Conservation (phyloP, 805 yeast species). For the Yamadazyma takamatsuzukensis region DNA sequence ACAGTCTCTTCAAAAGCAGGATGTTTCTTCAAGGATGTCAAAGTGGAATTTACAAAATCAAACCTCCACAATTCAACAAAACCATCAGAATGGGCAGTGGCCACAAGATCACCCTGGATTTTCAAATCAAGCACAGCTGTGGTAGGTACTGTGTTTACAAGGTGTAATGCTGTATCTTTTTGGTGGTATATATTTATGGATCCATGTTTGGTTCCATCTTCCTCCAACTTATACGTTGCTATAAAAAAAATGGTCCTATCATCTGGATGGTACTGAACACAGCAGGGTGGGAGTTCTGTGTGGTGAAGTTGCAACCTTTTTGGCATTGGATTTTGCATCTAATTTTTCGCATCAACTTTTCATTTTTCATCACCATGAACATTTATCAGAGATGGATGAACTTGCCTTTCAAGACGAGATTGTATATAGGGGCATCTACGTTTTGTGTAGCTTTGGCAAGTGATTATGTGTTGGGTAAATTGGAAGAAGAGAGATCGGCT, state of each 20-base stretch:
- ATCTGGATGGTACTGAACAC: conserved; percentile 56
- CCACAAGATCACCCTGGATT: conserved; percentile 54
- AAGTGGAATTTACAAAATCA: conserved; percentile 2
- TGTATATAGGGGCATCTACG: conserved; percentile 39
- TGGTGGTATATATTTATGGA: conserved; percentile 41
- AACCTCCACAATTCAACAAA: conserved; percentile 59
- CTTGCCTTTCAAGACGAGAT: conserved; percentile 37
- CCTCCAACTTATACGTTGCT: conserved; percentile 78
- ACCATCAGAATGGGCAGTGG: conserved; percentile 82
- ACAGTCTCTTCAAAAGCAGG: conserved; percentile 26
- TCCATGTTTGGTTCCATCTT: conserved; percentile 62
- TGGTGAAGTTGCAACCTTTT: conserved; percentile 10
- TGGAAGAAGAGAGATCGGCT: conserved; percentile 34
- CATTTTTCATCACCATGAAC: conserved; percentile 10
- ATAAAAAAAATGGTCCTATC: conserved; percentile 49
- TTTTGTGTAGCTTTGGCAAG: conserved; percentile 37
- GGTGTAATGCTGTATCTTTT: conserved; percentile 5
- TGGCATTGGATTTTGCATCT: not conserved
- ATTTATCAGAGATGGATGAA: conserved; percentile 35
- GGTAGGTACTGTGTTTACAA: conserved; percentile 19
- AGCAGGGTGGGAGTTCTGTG: conserved; percentile 79
- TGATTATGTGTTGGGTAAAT: conserved; percentile 33
- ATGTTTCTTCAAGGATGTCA: not conserved
- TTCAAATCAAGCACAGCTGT: conserved; percentile 80
- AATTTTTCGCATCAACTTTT: not conserved